A percentile compares a stretch with the other conserved stretches of the same genome.
These are phyloP conservation scores for Aureobasidium melanogenum DNA, from an alignment of 2,329 filamentous ascomycete genomes.

Conservation along the genomic window DNA sequence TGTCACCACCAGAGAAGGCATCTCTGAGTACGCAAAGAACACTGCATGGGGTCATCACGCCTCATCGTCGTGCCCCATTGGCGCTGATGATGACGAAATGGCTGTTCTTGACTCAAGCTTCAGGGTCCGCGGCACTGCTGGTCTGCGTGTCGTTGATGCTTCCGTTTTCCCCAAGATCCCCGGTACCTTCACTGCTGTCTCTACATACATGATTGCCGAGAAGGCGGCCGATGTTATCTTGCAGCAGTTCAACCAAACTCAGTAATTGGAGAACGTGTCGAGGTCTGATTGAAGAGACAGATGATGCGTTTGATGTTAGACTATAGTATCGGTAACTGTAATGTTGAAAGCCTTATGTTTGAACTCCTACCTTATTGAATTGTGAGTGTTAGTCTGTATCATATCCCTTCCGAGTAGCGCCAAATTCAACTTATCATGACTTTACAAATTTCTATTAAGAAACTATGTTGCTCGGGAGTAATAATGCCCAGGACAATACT, in stretches of 20 bases:
- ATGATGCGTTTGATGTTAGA: too few relatives aligned
- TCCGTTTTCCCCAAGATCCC: constrained; percentile 49
- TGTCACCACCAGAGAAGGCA: constrained; percentile 29
- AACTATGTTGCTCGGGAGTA: too few relatives aligned
- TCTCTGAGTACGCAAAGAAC: constrained; percentile 41
- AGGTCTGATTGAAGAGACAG: too few relatives aligned
- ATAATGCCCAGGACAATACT: too few relatives aligned
- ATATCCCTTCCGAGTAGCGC: too few relatives aligned
- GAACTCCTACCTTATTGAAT: too few relatives aligned
- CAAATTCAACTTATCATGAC: too few relatives aligned
- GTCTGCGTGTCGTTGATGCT: constrained; percentile 54
- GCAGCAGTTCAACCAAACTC: background rate
- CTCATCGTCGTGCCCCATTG: constrained; percentile 47
- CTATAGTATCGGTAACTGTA: too few relatives aligned
- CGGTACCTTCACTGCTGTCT: constrained; percentile 43
- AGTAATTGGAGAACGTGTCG: background rate
- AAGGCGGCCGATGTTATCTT: constrained; percentile 53
- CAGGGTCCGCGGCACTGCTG: constrained; percentile 45
- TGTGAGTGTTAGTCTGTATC: too few relatives aligned
- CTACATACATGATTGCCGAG: constrained; percentile 50
- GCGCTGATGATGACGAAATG: constrained; percentile 42
- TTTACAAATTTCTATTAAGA: too few relatives aligned
- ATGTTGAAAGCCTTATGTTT: too few relatives aligned
- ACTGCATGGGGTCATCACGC: constrained; percentile 51
- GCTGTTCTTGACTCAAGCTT: constrained; percentile 51